A percentile compares a stretch with the other conserved stretches of the same genome.
phyloP scores from a whole-genome alignment of 306 rosid species.

The Vigna mungo region DNA sequence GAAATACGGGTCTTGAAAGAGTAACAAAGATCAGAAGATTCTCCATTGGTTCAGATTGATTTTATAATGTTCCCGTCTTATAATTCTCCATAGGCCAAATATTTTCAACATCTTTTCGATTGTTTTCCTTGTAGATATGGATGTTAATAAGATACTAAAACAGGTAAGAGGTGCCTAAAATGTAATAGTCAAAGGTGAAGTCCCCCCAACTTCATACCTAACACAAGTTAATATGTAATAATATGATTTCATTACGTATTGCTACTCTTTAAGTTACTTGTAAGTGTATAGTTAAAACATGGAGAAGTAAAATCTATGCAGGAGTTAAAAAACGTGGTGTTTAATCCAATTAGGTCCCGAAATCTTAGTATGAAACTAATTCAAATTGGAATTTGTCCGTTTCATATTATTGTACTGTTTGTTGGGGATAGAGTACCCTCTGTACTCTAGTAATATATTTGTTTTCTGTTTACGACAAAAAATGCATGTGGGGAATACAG shows the following conservation, averaged over 20 bases:
- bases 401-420: not conserved
- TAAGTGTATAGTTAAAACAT: not conserved
- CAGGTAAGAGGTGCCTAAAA: conserved; percentile 19
- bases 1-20: conserved; percentile 14
- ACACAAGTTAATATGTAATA: conserved; percentile 19
- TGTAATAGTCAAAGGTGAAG: not conserved
- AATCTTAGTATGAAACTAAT: not conserved
- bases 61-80: not conserved
- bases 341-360: not conserved
- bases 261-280: not conserved
- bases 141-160: conserved; percentile 7
- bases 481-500: conserved; percentile 30
- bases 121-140: conserved; percentile 3
- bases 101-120: conserved; percentile 8
- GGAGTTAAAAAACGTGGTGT: not conserved
- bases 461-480: not conserved
- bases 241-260: conserved; percentile 9
- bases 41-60: conserved; percentile 20
- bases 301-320: conserved; percentile 24
- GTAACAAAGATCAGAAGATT: conserved; percentile 7
- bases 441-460: not conserved
- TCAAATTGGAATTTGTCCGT: not conserved
- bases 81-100: conserved; percentile 3
- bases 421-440: not conserved
- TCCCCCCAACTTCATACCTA: conserved; percentile 3